phyloP scores from a whole-genome alignment of 179 eudicot genomes.

The Carnegiea gigantea region DNA sequence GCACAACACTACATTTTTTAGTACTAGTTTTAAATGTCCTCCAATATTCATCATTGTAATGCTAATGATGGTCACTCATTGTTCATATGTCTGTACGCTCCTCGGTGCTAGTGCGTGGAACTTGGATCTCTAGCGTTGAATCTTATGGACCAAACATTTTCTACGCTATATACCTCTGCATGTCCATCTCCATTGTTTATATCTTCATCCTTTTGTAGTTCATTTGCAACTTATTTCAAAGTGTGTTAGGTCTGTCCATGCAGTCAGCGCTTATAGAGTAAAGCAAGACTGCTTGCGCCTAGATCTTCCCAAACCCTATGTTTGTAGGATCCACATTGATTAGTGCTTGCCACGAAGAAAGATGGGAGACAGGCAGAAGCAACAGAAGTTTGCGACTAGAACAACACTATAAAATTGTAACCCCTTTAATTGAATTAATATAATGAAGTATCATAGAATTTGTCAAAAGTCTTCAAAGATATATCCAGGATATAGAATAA shows the following conservation, averaged over 20 bases:
- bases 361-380: background rate
- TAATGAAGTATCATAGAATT: conserved; percentile 5
- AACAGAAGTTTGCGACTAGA: background rate
- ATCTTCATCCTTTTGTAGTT: background rate
- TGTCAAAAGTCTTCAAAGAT: background rate
- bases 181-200: background rate
- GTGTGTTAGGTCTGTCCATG: background rate
- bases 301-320: background rate
- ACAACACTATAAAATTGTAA: background rate
- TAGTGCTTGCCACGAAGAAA: background rate
- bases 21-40: background rate
- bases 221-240: background rate
- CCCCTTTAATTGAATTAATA: background rate
- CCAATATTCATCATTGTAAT: background rate
- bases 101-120: background rate
- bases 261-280: background rate
- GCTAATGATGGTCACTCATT: background rate
- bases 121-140: background rate
- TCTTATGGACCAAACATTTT: background rate
- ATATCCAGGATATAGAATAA: conserved; percentile 9
- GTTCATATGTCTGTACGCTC: background rate
- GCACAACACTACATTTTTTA: too few relatives aligned
- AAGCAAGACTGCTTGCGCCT: background rate
- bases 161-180: background rate
- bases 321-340: background rate